Percentiles rank a stretch among this genome's conserved stretches.
Conservation (phyloP, 148 eudicot species). For the Talinum fruticosum region DNA sequence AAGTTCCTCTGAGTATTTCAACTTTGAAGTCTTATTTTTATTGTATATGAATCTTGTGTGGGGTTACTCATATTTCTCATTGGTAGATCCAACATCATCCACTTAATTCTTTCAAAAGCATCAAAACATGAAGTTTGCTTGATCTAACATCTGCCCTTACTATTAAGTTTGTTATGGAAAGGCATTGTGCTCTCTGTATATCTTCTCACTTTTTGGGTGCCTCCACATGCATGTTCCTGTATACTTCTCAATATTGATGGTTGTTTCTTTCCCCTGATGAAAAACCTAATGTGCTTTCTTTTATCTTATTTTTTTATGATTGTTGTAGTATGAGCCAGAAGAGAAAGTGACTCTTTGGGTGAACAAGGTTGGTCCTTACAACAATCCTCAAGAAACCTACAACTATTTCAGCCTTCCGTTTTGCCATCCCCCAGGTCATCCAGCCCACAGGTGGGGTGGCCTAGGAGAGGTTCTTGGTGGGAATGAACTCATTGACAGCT, state of each 20-base stretch:
- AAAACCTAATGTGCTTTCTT: neutral
- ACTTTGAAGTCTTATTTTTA: neutral
- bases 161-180: neutral
- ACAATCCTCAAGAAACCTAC: conserved; percentile 97
- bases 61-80: neutral
- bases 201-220: neutral
- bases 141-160: neutral
- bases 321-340: conserved; percentile 65
- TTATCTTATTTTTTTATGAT: neutral
- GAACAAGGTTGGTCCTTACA: conserved; percentile 94
- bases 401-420: conserved; percentile 93
- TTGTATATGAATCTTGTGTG: neutral
- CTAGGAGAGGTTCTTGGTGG: conserved; percentile 99
- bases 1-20: neutral
- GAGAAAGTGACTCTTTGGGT: conserved; percentile 92
- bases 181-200: neutral
- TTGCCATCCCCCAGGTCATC: conserved; percentile 62
- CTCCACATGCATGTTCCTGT: neutral
- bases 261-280: conserved; percentile 7
- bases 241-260: neutral
- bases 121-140: neutral
- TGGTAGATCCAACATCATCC: too few relatives aligned
- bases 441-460: conserved; percentile 95
- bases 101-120: neutral
- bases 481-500: conserved; percentile 95